Conservation (phyloP, 2,329 filamentous ascomycete genomes). For the Leptographium radiaticola region DNA sequence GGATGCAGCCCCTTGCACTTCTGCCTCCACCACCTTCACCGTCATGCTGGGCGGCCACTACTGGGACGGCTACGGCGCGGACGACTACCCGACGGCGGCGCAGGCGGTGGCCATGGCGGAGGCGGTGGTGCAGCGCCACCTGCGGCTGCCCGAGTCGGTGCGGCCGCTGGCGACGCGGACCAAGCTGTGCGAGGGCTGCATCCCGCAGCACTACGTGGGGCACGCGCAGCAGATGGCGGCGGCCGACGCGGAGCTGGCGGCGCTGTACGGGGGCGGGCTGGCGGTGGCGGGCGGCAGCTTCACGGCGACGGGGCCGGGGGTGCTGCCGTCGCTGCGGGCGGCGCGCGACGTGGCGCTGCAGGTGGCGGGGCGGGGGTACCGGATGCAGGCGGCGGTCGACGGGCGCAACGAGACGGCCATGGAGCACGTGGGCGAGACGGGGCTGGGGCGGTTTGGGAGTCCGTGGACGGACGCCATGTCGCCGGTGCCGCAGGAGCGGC, state of each 20-base stretch:
- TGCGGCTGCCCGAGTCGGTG: conserved; percentile 42
- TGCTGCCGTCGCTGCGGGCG: conserved; percentile 37
- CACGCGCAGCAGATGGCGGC: conserved; percentile 50
- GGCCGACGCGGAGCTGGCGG: conserved; percentile 40
- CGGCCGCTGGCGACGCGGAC: conserved; percentile 39
- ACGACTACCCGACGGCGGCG: conserved; percentile 46
- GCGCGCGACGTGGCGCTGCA: conserved; percentile 29
- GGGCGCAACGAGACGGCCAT: conserved; percentile 1
- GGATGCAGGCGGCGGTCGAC: neutral
- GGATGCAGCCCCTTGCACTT: no score
- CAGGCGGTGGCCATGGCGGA: conserved; percentile 59
- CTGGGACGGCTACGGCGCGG: conserved; percentile 47
- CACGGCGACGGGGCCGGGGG: conserved; percentile 34
- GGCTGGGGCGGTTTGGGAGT: conserved; percentile 10
- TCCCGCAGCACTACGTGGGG: conserved; percentile 81
- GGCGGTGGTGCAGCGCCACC: conserved; percentile 56
- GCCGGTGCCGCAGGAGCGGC: neutral
- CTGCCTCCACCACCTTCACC: conserved; percentile 59
- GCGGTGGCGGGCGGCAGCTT: conserved; percentile 49
- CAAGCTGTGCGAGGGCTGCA: conserved; percentile 53
- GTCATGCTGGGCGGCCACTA: conserved; percentile 93
- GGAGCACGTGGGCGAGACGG: conserved; percentile 12
- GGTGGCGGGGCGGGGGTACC: conserved; percentile 17
- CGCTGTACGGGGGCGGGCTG: conserved; percentile 47
- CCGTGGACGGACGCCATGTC: conserved; percentile 2